Percentiles rank a stretch among this genome's conserved stretches.
Evolutionary conservation across 2,329 filamentous ascomycete species (phyloP).

Genomic region (Verticillium zaregamsianum): DNA sequence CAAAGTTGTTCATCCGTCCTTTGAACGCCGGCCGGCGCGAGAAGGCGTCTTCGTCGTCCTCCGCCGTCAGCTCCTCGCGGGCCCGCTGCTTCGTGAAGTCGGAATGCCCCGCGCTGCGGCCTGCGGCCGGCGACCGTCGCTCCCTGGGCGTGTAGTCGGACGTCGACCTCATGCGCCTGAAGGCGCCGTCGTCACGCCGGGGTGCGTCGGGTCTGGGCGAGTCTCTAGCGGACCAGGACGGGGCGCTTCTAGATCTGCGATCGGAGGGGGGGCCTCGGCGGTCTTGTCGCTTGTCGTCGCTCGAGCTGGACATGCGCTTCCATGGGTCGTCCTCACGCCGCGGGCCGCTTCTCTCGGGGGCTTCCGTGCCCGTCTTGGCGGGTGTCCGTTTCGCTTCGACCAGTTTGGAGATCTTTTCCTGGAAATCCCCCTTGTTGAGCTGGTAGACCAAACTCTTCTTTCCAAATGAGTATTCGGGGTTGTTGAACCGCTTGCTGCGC

Average conservation of each 20-base stretch:
- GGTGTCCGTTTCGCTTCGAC: slow-evolving; percentile 7
- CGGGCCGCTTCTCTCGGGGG: background rate
- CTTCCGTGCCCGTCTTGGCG: background rate
- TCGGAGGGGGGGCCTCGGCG: background rate
- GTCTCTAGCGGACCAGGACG: background rate
- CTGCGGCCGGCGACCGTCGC: background rate
- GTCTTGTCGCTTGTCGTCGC: background rate
- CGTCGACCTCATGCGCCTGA: background rate
- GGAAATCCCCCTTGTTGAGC: slow-evolving; percentile 41
- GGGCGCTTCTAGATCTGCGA: background rate
- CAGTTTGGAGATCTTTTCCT: slow-evolving; percentile 19
- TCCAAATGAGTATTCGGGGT: slow-evolving; percentile 45
- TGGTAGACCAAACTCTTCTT: slow-evolving; percentile 53
- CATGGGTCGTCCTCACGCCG: background rate
- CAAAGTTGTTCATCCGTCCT: background rate
- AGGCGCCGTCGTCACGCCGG: background rate
- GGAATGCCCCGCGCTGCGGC: background rate
- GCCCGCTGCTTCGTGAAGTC: background rate
- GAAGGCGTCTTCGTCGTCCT: background rate
- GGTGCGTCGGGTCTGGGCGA: background rate
- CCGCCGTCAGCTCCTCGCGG: background rate
- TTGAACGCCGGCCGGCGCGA: background rate
- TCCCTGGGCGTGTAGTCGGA: background rate
- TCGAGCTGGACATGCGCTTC: background rate
- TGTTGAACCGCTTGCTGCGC: slow-evolving; percentile 47